Evolutionary conservation across 495 filamentous ascomycete genomes (phyloP), one percentile per base, ranked within the genome.

Genomic region (Hypoxylon lienhwacheense): DNA sequence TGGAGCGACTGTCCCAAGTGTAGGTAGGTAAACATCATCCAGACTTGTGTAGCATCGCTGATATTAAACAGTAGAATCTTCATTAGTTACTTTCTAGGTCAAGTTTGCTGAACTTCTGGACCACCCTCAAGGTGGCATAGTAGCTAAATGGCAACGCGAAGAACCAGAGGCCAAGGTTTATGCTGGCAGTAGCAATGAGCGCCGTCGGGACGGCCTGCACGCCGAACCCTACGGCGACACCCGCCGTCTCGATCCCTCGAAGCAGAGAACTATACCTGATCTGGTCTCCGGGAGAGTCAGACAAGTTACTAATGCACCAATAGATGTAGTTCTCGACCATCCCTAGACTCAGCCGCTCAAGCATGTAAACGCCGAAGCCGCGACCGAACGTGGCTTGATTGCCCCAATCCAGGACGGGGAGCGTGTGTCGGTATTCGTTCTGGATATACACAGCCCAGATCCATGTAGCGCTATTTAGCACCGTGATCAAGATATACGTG

Each of bases 321-420:
- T 75, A 74, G 4, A 76, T 74, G 41, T 74, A 75, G 47, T 77
- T 77, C 42, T 75, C 71, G 0, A 75, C 69, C 59, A 75, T 63
- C 4, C 66, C 67, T 1, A 66, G 49, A 53, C 68, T 72, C 15
- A 75, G 58, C 2, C 67, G 56, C 28, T 73, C 68, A 36, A 75
- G 68, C 41, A 76, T 61, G 44, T 71, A 73, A 14, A 76, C 21
- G 5, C 70, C 72, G 39, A 76, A 75, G 0, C 73, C 73, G 5
- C 69, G 67, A 8, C 66, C 69, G 28, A 76, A 76, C 7, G 69
- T 25, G 21, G 52, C 34, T 47, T 75, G 71, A 16, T 66, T 53
- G 6, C 26, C 35, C 58, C 53, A 57, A 12, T 61, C 58, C 1
- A 61, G 26, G 5, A 57, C n/a, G 1, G 58, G 58, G 7, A 20